Percentiles rank a stretch among this genome's conserved stretches.
These are phyloP conservation scores for Rhizoclosmatium globosum DNA, from an alignment of 192 early-diverging fungal genomes.

Conservation along the genomic window DNA sequence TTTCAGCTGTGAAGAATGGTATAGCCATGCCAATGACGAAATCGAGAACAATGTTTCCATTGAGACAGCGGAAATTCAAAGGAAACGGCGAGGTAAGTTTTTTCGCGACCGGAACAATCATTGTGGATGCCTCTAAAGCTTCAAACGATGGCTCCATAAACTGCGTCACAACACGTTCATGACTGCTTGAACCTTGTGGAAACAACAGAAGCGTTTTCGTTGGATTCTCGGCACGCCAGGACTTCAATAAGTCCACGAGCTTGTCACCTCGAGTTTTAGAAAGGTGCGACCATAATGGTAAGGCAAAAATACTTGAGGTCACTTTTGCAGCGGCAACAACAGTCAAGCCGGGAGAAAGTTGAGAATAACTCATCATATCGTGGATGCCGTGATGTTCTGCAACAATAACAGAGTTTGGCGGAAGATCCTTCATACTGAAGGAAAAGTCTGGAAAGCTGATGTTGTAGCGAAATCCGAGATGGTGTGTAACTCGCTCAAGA, in stretches of 20 bases:
- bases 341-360: not conserved
- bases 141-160: not conserved
- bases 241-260: not conserved
- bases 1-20: not conserved
- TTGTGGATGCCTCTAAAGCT: not conserved
- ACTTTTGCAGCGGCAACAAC: not conserved
- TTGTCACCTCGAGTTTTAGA: no score
- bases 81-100: not conserved
- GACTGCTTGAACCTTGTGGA: not conserved
- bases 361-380: not conserved
- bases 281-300: not conserved
- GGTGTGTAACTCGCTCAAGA: no score
- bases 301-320: not conserved
- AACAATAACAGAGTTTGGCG: no score
- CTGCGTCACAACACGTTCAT: not conserved
- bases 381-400: not conserved
- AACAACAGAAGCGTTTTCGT: no score
- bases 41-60: not conserved
- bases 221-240: not conserved
- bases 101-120: not conserved
- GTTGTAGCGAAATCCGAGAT: no score
- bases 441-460: no score
- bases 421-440: no score
- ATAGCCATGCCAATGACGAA: not conserved
- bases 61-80: not conserved